phyloP scores from a whole-genome alignment of 2,329 filamentous ascomycete genomes.

The Dactylella cylindrospora region DNA sequence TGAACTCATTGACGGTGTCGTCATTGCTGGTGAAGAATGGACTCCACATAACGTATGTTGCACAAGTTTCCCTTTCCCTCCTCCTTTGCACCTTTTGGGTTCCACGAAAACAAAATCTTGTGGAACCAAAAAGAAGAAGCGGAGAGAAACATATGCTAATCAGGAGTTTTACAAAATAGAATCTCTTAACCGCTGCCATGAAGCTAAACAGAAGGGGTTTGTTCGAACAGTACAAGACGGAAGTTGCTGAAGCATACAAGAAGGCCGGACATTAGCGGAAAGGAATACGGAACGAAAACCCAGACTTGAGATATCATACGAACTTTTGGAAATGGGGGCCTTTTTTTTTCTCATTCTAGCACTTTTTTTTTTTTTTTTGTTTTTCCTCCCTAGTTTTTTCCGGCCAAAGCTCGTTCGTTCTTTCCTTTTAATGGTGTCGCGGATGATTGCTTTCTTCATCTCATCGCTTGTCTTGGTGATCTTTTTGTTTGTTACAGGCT shows the following conservation, averaged over 20 bases:
- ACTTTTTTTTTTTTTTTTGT: neutral
- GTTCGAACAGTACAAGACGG: conserved; percentile 62
- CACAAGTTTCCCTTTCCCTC: conserved; percentile 3
- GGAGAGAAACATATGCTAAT: conserved; percentile 50
- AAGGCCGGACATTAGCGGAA: conserved; percentile 36
- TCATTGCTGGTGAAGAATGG: conserved; percentile 84
- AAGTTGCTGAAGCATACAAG: conserved; percentile 63
- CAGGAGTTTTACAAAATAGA: conserved; percentile 53
- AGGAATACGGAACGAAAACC: too few relatives aligned
- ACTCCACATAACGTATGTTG: conserved; percentile 75
- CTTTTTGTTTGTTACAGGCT: neutral
- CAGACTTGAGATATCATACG: neutral
- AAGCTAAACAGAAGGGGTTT: conserved; percentile 72
- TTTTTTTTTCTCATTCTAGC: conserved; percentile 4
- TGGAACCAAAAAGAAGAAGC: neutral
- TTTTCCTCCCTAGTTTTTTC: conserved; percentile 1
- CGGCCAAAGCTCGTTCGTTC: too few relatives aligned
- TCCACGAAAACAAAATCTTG: neutral
- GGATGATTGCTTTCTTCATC: too few relatives aligned
- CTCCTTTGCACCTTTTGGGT: neutral
- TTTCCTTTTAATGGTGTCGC: too few relatives aligned
- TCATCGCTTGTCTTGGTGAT: neutral
- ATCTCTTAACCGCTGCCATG: conserved; percentile 68
- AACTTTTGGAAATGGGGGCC: conserved; percentile 6
- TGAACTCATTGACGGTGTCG: conserved; percentile 74